Conservation (phyloP, 2,329 filamentous ascomycete genomes). For the Cordyceps cicadae region DNA sequence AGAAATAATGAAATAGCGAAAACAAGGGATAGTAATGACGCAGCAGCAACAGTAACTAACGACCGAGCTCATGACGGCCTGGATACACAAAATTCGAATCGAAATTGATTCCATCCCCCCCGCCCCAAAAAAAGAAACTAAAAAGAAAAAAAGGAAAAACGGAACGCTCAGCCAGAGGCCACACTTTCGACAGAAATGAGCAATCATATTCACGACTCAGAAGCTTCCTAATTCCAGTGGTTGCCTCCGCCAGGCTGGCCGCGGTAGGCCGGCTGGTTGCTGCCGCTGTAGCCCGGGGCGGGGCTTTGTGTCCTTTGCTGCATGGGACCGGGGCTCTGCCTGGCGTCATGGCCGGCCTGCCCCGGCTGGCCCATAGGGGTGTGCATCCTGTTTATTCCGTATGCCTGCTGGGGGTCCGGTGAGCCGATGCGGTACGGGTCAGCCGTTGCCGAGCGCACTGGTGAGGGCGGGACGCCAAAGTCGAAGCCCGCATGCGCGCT, state of each 20-base stretch:
- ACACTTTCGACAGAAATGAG: background rate
- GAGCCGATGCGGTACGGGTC: conserved; percentile 14
- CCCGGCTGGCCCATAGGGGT: conserved; percentile 11
- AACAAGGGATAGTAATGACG: background rate
- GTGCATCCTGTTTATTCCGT: conserved; percentile 11
- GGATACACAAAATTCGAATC: background rate
- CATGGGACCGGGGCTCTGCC: conserved; percentile 10
- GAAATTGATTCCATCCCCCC: too few species aligned
- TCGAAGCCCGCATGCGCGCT: conserved; percentile 2
- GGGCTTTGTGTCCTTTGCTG: conserved; percentile 10
- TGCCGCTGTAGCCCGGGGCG: conserved; percentile 1
- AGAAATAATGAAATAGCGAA: background rate
- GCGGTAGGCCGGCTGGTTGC: conserved; percentile 7
- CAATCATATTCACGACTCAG: background rate
- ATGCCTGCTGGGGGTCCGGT: conserved; percentile 12
- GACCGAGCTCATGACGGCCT: conserved; percentile 8
- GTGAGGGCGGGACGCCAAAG: conserved; percentile 8
- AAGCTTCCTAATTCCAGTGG: background rate
- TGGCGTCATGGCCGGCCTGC: background rate
- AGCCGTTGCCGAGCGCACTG: conserved; percentile 7
- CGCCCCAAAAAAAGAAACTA: background rate
- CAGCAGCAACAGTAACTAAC: background rate
- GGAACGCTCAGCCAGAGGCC: background rate
- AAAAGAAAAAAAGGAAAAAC: background rate
- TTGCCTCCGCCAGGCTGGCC: conserved; percentile 3